phyloP scores from a whole-genome alignment of 192 early-diverging fungal genomes.

The Umbelopsis sp. region DNA sequence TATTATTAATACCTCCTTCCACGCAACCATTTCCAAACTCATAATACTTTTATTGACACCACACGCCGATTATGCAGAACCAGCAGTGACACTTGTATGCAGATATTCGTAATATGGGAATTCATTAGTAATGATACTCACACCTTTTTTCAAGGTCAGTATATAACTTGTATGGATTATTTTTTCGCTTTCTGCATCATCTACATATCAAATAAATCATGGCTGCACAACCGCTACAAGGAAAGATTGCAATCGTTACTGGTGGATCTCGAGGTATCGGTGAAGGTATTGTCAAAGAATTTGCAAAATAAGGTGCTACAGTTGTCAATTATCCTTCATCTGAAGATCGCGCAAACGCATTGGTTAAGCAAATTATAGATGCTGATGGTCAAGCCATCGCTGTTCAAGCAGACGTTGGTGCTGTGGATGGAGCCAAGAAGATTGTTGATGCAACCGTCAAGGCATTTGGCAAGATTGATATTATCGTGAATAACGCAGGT shows the following conservation, averaged over 20 bases:
- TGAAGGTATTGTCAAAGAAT: background rate
- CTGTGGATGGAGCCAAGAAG: conserved; percentile 9
- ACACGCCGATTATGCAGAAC: too few species aligned
- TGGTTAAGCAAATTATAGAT: background rate
- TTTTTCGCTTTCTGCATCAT: background rate
- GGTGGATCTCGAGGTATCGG: conserved; percentile 19
- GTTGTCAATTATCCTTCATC: conserved; percentile 16
- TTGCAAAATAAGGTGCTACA: conserved; percentile 4
- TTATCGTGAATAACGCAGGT: conserved; percentile 47
- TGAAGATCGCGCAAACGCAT: background rate
- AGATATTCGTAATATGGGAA: too few species aligned
- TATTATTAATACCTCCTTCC: too few species aligned
- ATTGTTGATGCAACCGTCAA: conserved; percentile 18
- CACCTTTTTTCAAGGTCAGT: too few species aligned
- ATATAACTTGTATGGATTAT: too few species aligned
- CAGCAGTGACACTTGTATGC: too few species aligned
- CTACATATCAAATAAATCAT: background rate
- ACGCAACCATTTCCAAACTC: too few species aligned
- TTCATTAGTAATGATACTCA: too few species aligned
- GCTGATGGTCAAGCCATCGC: background rate
- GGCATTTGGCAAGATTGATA: conserved; percentile 36
- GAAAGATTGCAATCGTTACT: conserved; percentile 21
- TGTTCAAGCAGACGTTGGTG: conserved; percentile 13
- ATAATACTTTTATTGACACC: too few species aligned
- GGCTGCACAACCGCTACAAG: background rate